Evolutionary conservation across 2,329 filamentous ascomycete genomes (phyloP).

Genomic region (Capronia americana): DNA sequence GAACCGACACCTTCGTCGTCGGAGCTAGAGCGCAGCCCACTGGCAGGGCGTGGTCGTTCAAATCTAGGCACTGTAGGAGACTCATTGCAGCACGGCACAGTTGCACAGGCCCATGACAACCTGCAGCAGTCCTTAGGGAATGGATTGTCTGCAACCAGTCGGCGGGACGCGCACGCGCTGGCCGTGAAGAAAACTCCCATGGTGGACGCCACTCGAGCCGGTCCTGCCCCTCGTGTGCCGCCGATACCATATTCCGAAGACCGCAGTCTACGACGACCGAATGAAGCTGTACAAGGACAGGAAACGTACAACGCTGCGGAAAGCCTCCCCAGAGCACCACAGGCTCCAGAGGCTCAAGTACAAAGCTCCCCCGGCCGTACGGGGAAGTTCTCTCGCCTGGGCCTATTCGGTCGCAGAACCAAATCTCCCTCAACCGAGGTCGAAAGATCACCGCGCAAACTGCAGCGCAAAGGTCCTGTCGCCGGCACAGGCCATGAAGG

Average conservation of each 20-base stretch:
- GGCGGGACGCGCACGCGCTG: slow-evolving; percentile 70
- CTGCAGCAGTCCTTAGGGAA: slow-evolving; percentile 30
- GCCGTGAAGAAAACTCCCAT: slow-evolving; percentile 53
- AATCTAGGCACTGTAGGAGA: slow-evolving; percentile 33
- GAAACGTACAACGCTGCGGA: background rate
- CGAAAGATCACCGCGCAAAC: slow-evolving; percentile 61
- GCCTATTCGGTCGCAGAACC: slow-evolving; percentile 70
- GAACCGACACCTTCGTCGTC: slow-evolving; percentile 20
- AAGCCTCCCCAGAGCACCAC: slow-evolving; percentile 7
- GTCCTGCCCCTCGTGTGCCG: slow-evolving; percentile 56
- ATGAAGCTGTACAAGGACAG: background rate
- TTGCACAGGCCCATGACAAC: slow-evolving; percentile 40
- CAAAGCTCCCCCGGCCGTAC: slow-evolving; percentile 30
- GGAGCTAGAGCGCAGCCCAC: slow-evolving; percentile 24
- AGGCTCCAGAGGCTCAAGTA: background rate
- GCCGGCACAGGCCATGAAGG: slow-evolving; percentile 93
- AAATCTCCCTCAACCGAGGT: slow-evolving; percentile 68
- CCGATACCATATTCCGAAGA: slow-evolving; percentile 48
- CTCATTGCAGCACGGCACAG: slow-evolving; percentile 40
- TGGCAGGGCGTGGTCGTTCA: slow-evolving; percentile 36
- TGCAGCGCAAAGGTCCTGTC: slow-evolving; percentile 78
- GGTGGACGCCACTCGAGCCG: slow-evolving; percentile 69
- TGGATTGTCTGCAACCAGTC: slow-evolving; percentile 67
- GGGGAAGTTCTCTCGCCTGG: slow-evolving; percentile 68
- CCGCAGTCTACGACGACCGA: slow-evolving; percentile 16